phyloP scores from a whole-genome alignment of 2,329 filamentous ascomycete genomes.

The Chaetomiaceae sp. region DNA sequence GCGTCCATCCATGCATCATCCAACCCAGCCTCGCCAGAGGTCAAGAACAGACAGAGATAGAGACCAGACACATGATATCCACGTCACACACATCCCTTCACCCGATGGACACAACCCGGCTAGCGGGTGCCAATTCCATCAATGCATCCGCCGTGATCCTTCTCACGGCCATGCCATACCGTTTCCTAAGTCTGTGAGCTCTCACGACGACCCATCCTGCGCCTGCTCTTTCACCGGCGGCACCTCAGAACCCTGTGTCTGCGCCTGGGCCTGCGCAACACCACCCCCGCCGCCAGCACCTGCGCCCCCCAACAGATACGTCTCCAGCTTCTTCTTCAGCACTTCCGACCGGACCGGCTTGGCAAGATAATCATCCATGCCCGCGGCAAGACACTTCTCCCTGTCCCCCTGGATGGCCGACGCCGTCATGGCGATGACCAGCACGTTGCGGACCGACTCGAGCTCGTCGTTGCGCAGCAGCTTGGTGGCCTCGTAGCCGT shows the following conservation, averaged over 20 bases:
- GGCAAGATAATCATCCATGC: constrained; percentile 96
- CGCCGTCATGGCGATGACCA: constrained; percentile 98
- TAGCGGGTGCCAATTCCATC: no score
- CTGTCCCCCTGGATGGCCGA: constrained; percentile 90
- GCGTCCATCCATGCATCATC: not conserved
- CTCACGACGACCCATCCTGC: not conserved
- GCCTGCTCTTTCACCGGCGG: not conserved
- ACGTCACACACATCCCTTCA: no score
- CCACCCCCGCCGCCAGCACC: not conserved
- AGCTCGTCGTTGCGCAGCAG: constrained; percentile 71
- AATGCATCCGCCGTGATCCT: no score
- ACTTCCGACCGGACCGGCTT: constrained; percentile 90
- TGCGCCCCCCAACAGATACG: constrained; percentile 31
- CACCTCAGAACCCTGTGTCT: not conserved
- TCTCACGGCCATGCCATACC: no score
- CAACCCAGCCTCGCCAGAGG: not conserved
- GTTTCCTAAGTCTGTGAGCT: not conserved
- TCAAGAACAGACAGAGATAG: not conserved
- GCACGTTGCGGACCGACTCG: constrained; percentile 68
- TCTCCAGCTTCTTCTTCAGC: constrained; percentile 72
- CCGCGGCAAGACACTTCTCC: constrained; percentile 90
- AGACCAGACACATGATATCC: no score
- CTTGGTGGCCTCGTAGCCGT: constrained; percentile 87
- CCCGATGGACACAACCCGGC: no score
- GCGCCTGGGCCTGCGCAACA: not conserved